These are phyloP conservation scores for Hypericum perforatum DNA, from an alignment of 345 rosid species.

Conservation along the genomic window DNA sequence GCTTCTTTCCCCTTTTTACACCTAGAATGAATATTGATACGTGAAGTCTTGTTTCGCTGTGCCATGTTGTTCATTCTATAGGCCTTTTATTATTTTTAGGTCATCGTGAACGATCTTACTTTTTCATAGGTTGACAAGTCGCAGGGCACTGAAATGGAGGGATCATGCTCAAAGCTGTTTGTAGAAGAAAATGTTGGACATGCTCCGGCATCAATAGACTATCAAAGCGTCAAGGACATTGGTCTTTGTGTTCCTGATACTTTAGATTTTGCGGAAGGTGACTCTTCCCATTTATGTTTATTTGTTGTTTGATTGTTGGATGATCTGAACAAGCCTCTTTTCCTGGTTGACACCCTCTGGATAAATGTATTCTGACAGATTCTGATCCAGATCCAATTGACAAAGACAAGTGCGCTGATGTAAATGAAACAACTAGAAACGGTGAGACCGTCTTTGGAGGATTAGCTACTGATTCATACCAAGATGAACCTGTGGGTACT, in stretches of 20 bases:
- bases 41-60: too few relatives aligned
- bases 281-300: conserved; percentile 8
- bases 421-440: conserved; percentile 26
- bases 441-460: conserved; percentile 25
- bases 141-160: conserved; percentile 22
- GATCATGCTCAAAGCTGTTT: conserved; percentile 7
- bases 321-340: conserved; percentile 1
- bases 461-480: conserved; percentile 26
- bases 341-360: conserved; percentile 14
- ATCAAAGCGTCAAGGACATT: conserved; percentile 16
- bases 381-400: conserved; percentile 20
- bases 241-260: conserved; percentile 55
- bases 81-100: too few relatives aligned
- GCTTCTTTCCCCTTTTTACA: too few relatives aligned
- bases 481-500: conserved; percentile 18
- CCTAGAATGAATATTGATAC: too few relatives aligned
- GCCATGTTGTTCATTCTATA: too few relatives aligned
- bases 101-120: conserved; percentile 18
- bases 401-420: conserved; percentile 11
- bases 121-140: conserved; percentile 53
- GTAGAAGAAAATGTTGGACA: conserved; percentile 23
- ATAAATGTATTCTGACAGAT: conserved; percentile 30
- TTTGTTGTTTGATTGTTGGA: conserved; percentile 8
- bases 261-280: conserved; percentile 53
- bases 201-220: conserved; percentile 21